Conservation (phyloP, 768 basidiomycete species). For the Exidia glandulosa region DNA sequence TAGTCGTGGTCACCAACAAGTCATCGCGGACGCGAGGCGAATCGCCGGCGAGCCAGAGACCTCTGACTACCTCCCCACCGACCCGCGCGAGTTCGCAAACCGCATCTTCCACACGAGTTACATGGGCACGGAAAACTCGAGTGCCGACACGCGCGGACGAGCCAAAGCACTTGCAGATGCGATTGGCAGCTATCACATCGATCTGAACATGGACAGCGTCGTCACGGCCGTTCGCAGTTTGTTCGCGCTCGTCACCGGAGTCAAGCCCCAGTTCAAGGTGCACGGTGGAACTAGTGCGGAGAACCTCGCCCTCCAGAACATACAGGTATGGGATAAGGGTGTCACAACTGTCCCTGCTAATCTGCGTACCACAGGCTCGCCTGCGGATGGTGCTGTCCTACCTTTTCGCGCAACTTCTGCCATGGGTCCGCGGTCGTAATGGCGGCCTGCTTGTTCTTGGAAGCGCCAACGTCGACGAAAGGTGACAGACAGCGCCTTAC, state of each 20-base stretch:
- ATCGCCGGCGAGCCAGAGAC: slow-evolving; percentile 76
- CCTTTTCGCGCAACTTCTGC: slow-evolving; percentile 88
- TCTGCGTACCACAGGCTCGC: slow-evolving; percentile 47
- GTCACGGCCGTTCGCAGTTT: slow-evolving; percentile 76
- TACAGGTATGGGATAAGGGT: slow-evolving; percentile 44
- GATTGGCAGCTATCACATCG: slow-evolving; percentile 92
- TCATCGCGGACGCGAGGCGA: slow-evolving; percentile 82
- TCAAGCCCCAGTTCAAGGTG: slow-evolving; percentile 63
- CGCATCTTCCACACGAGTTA: slow-evolving; percentile 96
- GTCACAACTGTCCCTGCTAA: neutral
- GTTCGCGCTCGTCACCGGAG: slow-evolving; percentile 72
- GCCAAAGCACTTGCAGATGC: slow-evolving; percentile 81
- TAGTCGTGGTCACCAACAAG: slow-evolving; percentile 54
- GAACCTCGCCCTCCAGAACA: slow-evolving; percentile 95
- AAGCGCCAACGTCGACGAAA: slow-evolving; percentile 97
- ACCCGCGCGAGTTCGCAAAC: slow-evolving; percentile 75
- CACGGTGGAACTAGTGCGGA: slow-evolving; percentile 83
- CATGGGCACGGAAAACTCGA: slow-evolving; percentile 98
- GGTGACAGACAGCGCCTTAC: slow-evolving; percentile 32
- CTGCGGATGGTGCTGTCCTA: slow-evolving; percentile 92
- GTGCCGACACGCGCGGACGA: slow-evolving; percentile 67
- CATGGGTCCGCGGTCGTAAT: slow-evolving; percentile 73
- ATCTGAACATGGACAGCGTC: slow-evolving; percentile 91
- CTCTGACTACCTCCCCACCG: slow-evolving; percentile 74
- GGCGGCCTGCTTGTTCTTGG: slow-evolving; percentile 94